phyloP scores from a whole-genome alignment of 2,329 filamentous ascomycete species.

The Penicillium paneum region DNA sequence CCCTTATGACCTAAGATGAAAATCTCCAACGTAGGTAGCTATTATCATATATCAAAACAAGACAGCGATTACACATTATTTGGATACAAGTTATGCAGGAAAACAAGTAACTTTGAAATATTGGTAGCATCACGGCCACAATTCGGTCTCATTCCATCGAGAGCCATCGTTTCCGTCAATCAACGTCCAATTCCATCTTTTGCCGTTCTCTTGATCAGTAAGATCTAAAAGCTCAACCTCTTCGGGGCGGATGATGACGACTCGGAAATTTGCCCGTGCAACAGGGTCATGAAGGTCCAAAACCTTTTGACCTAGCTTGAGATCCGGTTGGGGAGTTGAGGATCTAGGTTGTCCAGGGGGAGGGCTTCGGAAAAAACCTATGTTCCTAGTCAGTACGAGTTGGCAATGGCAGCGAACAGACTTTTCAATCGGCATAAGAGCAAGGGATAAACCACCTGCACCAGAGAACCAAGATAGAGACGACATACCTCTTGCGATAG shows the following conservation, averaged over 20 bases:
- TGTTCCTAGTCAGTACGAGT: slow-evolving; percentile 6
- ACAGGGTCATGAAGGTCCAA: slow-evolving; percentile 65
- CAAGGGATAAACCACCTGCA: neutral
- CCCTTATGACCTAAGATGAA: neutral
- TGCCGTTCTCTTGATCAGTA: slow-evolving; percentile 60
- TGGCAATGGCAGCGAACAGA: neutral
- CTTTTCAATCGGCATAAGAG: neutral
- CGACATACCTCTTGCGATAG: slow-evolving; percentile 66
- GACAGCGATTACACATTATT: too few species aligned
- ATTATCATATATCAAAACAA: neutral
- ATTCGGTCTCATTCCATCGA: slow-evolving; percentile 65
- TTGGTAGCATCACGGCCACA: slow-evolving; percentile 57
- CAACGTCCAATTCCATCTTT: slow-evolving; percentile 66
- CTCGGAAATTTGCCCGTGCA: slow-evolving; percentile 73
- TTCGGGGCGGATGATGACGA: slow-evolving; percentile 80
- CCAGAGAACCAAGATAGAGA: neutral
- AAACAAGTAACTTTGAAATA: neutral
- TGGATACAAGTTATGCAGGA: neutral
- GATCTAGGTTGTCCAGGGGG: slow-evolving; percentile 62
- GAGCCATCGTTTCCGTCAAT: slow-evolving; percentile 41
- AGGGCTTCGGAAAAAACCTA: slow-evolving; percentile 69
- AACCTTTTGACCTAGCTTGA: slow-evolving; percentile 61
- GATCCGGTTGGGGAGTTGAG: slow-evolving; percentile 47
- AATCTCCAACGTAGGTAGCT: neutral
- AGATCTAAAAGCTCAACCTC: slow-evolving; percentile 74